Evolutionary conservation across 305 asterid species (phyloP).

Genomic region (Caryopteris hybrid): DNA sequence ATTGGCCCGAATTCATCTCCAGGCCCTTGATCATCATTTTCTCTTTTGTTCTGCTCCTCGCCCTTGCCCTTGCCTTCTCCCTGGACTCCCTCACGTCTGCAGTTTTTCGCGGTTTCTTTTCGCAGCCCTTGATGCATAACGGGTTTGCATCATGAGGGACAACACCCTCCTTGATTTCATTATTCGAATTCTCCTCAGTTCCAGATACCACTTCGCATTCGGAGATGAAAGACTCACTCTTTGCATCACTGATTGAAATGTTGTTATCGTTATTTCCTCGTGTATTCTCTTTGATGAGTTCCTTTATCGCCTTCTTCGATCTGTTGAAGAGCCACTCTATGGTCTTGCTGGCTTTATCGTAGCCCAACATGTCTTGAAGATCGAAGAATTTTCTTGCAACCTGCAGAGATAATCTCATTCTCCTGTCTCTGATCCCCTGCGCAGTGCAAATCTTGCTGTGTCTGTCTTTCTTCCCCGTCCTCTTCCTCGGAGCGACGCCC

Average conservation of each 20-base stretch:
- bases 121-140: background rate
- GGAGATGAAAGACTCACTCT: constrained; percentile 33
- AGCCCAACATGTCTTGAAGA: constrained; percentile 51
- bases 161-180: too few relatives aligned
- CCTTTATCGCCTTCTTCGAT: constrained; percentile 44
- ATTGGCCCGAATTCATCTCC: constrained; percentile 6
- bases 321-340: constrained; percentile 55
- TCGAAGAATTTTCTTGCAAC: constrained; percentile 54
- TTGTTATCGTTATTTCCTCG: background rate
- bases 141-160: background rate
- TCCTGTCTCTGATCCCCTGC: constrained; percentile 48
- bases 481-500: constrained; percentile 24
- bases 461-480: constrained; percentile 45
- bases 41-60: constrained; percentile 49
- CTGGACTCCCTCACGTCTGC: constrained; percentile 31
- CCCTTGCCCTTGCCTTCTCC: constrained; percentile 55
- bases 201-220: constrained; percentile 47
- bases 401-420: constrained; percentile 53
- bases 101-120: background rate
- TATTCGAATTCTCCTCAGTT: constrained; percentile 23
- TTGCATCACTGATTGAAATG: constrained; percentile 18
- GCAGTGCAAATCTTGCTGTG: constrained; percentile 68
- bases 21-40: constrained; percentile 35
- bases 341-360: constrained; percentile 53
- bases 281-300: constrained; percentile 17